Conservation (phyloP, 805 yeast genomes). For the Yamadazyma sp. region DNA sequence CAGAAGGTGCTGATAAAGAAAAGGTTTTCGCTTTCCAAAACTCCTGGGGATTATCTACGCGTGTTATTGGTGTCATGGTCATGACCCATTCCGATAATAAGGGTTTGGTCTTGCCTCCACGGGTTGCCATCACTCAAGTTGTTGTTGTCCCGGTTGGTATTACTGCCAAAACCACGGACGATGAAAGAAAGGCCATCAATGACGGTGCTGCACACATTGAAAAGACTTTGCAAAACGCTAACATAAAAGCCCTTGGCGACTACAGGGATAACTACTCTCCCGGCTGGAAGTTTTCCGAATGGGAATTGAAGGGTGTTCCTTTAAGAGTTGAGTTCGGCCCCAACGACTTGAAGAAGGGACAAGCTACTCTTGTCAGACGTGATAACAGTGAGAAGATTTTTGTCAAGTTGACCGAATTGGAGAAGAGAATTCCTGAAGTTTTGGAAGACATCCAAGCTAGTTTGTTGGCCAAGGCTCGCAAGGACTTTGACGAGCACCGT, state of each 20-base stretch:
- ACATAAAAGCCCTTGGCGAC: conserved; percentile 79
- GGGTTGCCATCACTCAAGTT: conserved; percentile 90
- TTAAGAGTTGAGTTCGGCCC: conserved; percentile 96
- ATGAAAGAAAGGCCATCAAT: conserved; percentile 66
- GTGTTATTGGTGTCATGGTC: conserved; percentile 98
- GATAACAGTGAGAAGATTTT: conserved; percentile 76
- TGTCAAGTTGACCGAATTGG: conserved; percentile 59
- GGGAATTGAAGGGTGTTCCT: conserved; percentile 96
- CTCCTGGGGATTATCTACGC: conserved; percentile 98
- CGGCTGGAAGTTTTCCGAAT: conserved; percentile 98
- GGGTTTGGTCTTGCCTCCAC: conserved; percentile 96
- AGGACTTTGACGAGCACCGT: conserved; percentile 79
- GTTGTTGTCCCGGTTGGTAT: conserved; percentile 95
- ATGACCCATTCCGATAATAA: conserved; percentile 98
- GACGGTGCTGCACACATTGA: conserved; percentile 73
- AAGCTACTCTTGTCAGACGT: conserved; percentile 90
- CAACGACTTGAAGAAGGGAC: conserved; percentile 78
- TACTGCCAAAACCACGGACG: conserved; percentile 80
- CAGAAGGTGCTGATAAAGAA: conserved; percentile 85
- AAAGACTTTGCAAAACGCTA: conserved; percentile 54
- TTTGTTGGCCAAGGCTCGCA: conserved; percentile 76
- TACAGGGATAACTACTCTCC: conserved; percentile 93
- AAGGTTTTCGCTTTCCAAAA: conserved; percentile 91
- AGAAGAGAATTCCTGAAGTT: conserved; percentile 65
- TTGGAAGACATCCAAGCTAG: conserved; percentile 80